phyloP scores from a whole-genome alignment of 257 asterid species.

The Nicotiana tomentosiformis region DNA sequence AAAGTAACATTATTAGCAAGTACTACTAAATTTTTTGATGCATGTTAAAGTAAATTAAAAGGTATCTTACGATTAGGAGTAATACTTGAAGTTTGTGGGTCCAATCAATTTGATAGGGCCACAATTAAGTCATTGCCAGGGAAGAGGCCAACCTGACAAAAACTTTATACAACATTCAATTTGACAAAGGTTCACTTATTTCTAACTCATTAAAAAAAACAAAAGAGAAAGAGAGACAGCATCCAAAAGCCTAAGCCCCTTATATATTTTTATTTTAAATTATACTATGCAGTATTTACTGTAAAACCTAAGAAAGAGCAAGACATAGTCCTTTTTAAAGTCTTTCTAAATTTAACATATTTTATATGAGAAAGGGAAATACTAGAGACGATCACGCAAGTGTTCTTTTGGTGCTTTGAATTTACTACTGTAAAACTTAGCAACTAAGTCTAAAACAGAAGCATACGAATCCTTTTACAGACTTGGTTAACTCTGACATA shows the following conservation, averaged over 20 bases:
- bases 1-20: neutral
- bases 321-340: neutral
- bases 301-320: neutral
- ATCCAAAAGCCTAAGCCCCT: neutral
- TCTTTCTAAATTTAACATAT: neutral
- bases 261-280: neutral
- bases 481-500: neutral
- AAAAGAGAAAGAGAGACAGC: too few relatives aligned
- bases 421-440: neutral
- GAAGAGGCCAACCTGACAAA: slow-evolving; percentile 4
- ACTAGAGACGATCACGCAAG: neutral
- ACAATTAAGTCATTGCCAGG: neutral
- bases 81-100: neutral
- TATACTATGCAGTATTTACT: neutral
- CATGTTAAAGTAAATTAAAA: neutral
- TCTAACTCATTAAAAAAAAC: neutral
- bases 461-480: neutral
- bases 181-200: neutral
- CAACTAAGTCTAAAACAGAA: neutral
- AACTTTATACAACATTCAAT: slow-evolving; percentile 2
- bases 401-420: neutral
- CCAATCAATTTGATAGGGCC: slow-evolving; percentile 1
- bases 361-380: neutral
- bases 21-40: neutral
- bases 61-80: neutral